Evolutionary conservation across 2,329 filamentous ascomycete genomes (phyloP).

Genomic region (Cladosporium halotolerans): DNA sequence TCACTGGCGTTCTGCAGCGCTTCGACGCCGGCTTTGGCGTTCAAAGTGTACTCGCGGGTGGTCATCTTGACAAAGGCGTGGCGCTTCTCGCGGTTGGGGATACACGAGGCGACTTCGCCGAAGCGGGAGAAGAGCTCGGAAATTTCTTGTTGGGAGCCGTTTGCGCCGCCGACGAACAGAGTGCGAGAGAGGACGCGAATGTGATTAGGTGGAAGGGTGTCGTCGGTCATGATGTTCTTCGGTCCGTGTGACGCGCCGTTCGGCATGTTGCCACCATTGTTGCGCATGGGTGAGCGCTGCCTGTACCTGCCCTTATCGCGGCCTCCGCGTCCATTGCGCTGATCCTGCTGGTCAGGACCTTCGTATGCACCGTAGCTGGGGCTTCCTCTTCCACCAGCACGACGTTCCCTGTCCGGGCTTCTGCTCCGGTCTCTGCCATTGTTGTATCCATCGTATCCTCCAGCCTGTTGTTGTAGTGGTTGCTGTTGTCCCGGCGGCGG

Average conservation of each 20-base stretch:
- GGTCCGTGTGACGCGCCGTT: conserved; percentile 38
- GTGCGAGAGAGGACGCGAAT: conserved; percentile 95
- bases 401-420: conserved; percentile 58
- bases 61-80: conserved; percentile 99
- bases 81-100: conserved; percentile 95
- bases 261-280: conserved; percentile 37
- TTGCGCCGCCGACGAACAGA: conserved; percentile 92
- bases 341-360: conserved; percentile 29
- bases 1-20: conserved; percentile 76
- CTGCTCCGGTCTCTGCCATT: conserved; percentile 57
- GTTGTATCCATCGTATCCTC: conserved; percentile 17
- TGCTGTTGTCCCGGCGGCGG: conserved; percentile 9
- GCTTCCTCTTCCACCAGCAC: conserved; percentile 56
- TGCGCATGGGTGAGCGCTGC: conserved; percentile 71
- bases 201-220: conserved; percentile 62
- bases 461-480: conserved; percentile 14
- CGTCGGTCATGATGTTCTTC: conserved; percentile 79
- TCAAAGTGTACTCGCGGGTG: conserved; percentile 74
- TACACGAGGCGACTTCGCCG: conserved; percentile 90
- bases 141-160: conserved; percentile 69
- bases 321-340: conserved; percentile 14
- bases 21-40: conserved; percentile 83
- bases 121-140: conserved; percentile 73
- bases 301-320: conserved; percentile 59
- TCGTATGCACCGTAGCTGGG: conserved; percentile 69